A percentile compares a stretch with the other conserved stretches of the same genome.
phyloP scores from a whole-genome alignment of 2,329 filamentous ascomycete genomes.

The Apiospora rasikravindrae region DNA sequence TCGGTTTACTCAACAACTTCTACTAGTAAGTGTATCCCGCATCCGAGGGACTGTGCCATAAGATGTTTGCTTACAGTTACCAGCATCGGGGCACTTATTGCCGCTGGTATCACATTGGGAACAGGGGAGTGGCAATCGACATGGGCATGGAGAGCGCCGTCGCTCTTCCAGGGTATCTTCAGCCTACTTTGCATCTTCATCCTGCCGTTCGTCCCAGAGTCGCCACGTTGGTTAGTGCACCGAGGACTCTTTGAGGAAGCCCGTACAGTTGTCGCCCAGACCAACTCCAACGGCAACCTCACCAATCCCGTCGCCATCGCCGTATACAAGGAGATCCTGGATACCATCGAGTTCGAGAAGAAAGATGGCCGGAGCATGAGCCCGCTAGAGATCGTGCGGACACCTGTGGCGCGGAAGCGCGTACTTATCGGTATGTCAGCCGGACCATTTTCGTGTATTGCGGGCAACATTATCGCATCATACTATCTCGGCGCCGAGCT shows the following conservation, averaged over 20 bases:
- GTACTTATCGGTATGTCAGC: slow-evolving; percentile 45
- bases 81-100: slow-evolving; percentile 45
- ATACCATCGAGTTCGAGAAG: slow-evolving; percentile 49
- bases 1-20: slow-evolving; percentile 36
- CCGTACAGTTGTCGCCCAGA: slow-evolving; percentile 44
- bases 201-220: slow-evolving; percentile 51
- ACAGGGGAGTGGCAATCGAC: slow-evolving; percentile 48
- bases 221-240: slow-evolving; percentile 49
- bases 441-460: slow-evolving; percentile 41
- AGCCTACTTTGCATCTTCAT: slow-evolving; percentile 46
- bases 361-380: slow-evolving; percentile 43
- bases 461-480: slow-evolving; percentile 47
- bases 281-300: slow-evolving; percentile 47
- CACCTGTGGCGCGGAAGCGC: slow-evolving; percentile 43
- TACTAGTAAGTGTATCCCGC: slow-evolving; percentile 31
- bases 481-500: slow-evolving; percentile 47
- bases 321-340: slow-evolving; percentile 50
- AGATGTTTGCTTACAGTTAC: neutral
- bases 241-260: slow-evolving; percentile 47
- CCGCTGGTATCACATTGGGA: slow-evolving; percentile 50
- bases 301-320: slow-evolving; percentile 43
- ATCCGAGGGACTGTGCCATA: neutral
- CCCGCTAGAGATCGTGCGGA: slow-evolving; percentile 44
- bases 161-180: slow-evolving; percentile 47
- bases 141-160: slow-evolving; percentile 53